A percentile compares a stretch with the other conserved stretches of the same genome.
Evolutionary conservation across 2,329 filamentous ascomycete genomes (phyloP).

Genomic region (Aspergillus aculeatinus): DNA sequence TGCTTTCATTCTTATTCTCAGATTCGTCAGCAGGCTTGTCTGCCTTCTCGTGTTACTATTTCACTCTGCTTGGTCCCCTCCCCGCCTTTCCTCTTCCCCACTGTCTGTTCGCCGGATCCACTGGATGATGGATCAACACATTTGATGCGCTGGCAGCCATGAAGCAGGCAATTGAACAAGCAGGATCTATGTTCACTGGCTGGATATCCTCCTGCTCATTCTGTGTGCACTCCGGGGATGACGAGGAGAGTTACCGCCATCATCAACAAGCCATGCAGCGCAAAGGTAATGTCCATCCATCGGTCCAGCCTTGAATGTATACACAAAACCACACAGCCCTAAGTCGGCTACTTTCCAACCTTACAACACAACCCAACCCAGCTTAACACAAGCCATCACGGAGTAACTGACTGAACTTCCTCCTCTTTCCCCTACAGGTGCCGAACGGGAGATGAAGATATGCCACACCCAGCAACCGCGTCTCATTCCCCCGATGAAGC

Average conservation of each 20-base stretch:
- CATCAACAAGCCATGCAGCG: conserved; percentile 24
- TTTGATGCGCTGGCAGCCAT: conserved; percentile 36
- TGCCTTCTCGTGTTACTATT: conserved; percentile 1
- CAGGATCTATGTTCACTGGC: conserved; percentile 39
- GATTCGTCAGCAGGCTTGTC: neutral
- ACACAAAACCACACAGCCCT: neutral
- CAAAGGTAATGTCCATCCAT: conserved; percentile 17
- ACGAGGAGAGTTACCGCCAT: conserved; percentile 27
- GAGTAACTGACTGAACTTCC: conserved; percentile 3
- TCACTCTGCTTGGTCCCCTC: neutral
- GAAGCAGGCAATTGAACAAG: conserved; percentile 38
- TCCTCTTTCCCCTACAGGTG: conserved; percentile 25
- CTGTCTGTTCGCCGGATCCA: conserved; percentile 3
- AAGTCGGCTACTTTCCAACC: neutral
- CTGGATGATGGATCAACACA: conserved; percentile 26
- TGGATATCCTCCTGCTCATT: conserved; percentile 43
- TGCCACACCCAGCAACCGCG: conserved; percentile 46
- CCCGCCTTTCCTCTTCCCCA: neutral
- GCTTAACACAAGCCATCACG: neutral
- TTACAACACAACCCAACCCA: neutral
- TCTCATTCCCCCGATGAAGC: conserved; percentile 48
- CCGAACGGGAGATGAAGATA: conserved; percentile 46
- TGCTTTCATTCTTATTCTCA: too few species aligned
- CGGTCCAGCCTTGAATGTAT: neutral
- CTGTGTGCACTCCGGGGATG: conserved; percentile 25